These are phyloP conservation scores for Sinapis alba DNA, from an alignment of 441 rosid genomes.

Conservation along the genomic window DNA sequence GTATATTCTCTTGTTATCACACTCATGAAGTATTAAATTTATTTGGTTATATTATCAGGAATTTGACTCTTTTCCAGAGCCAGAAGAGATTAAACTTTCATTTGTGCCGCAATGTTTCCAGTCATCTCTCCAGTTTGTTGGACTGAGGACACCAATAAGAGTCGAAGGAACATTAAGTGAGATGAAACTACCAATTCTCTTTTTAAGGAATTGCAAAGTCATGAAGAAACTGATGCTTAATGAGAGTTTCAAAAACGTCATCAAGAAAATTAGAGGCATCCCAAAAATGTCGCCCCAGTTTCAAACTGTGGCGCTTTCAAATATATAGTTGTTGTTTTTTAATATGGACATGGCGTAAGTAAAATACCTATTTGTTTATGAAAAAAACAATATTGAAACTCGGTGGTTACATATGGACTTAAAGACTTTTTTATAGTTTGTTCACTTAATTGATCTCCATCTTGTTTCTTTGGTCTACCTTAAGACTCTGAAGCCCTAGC, in stretches of 20 bases:
- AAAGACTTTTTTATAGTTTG: not conserved
- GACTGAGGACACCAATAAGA: not conserved
- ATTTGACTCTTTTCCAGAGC: not conserved
- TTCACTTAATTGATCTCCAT: too few species aligned
- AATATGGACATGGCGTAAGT: not conserved
- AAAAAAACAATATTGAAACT: too few species aligned
- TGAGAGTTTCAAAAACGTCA: not conserved
- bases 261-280: not conserved
- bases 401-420: not conserved
- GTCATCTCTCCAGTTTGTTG: constrained; percentile 11
- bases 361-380: not conserved
- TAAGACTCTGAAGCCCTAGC: not conserved
- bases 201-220: not conserved
- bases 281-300: not conserved
- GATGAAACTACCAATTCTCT: not conserved
- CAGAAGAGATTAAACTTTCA: not conserved
- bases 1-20: not conserved
- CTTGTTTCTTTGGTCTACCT: not conserved
- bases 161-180: not conserved
- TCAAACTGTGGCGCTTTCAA: not conserved
- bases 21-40: not conserved
- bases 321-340: too few species aligned
- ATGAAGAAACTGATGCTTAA: not conserved
- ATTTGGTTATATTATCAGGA: not conserved
- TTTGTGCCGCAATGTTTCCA: constrained; percentile 5